These are phyloP conservation scores for Fusarium coicis DNA, from an alignment of 2,329 filamentous ascomycete genomes.

Conservation along the genomic window DNA sequence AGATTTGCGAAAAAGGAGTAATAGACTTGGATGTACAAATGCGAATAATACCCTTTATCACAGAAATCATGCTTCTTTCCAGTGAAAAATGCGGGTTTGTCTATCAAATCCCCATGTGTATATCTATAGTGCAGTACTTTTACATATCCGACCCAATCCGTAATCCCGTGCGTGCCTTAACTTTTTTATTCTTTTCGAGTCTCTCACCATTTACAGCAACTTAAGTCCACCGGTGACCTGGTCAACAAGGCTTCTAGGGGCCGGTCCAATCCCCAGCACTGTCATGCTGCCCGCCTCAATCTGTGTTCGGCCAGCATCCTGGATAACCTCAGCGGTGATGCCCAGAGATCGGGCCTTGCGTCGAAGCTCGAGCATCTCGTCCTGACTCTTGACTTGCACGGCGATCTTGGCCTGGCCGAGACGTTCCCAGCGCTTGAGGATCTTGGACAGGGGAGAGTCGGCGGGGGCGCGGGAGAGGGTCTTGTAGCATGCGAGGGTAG, in stretches of 20 bases:
- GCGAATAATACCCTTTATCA: conserved; percentile 43
- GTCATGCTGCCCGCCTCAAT: conserved; percentile 94
- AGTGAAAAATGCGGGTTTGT: conserved; percentile 2
- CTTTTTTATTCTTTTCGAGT: not conserved
- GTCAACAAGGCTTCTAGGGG: conserved; percentile 87
- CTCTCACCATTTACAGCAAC: conserved; percentile 68
- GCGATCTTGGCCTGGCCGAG: conserved; percentile 93
- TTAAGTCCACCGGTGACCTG: conserved; percentile 86
- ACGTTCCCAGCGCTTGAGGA: conserved; percentile 87
- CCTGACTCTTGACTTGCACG: conserved; percentile 86
- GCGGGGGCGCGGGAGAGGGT: conserved; percentile 70
- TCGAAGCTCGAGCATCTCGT: conserved; percentile 79
- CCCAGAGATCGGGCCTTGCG: conserved; percentile 85
- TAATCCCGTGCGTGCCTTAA: conserved; percentile 5
- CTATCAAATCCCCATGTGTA: conserved; percentile 16
- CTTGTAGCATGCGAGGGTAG: conserved; percentile 98
- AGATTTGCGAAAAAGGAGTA: conserved; percentile 82
- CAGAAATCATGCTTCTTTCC: not conserved
- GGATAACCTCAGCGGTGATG: conserved; percentile 87
- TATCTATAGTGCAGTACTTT: conserved; percentile 31
- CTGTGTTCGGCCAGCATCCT: conserved; percentile 96
- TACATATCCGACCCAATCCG: conserved; percentile 17
- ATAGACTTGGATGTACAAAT: conserved; percentile 32
- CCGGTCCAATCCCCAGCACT: conserved; percentile 85
- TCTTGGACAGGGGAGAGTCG: conserved; percentile 63